Percentiles rank a stretch among this genome's conserved stretches.
Conservation (phyloP, 805 yeast genomes). For the Yarrowia sp. region DNA sequence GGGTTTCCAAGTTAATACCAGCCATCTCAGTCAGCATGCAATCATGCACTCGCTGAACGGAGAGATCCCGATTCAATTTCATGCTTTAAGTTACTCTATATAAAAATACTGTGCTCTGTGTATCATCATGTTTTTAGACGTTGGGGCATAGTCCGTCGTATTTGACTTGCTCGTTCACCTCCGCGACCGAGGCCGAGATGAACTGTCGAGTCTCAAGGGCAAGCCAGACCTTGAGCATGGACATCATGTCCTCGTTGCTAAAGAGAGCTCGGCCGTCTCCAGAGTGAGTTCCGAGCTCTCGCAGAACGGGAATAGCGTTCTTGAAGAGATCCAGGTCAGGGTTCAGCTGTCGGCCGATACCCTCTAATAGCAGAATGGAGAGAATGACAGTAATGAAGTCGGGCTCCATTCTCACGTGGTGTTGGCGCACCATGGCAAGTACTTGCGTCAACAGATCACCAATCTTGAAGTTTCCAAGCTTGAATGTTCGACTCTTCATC, state of each 20-base stretch:
- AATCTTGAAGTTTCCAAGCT: constrained; percentile 85
- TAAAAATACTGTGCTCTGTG: constrained; percentile 7
- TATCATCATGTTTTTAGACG: constrained; percentile 23
- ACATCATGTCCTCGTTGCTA: constrained; percentile 47
- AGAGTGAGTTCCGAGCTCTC: constrained; percentile 74
- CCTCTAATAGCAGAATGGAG: constrained; percentile 86
- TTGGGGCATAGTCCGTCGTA: constrained; percentile 67
- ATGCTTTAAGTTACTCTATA: constrained; percentile 5
- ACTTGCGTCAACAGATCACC: constrained; percentile 88
- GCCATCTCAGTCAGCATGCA: no score
- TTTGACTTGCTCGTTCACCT: constrained; percentile 53
- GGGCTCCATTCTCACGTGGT: constrained; percentile 97
- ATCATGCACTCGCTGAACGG: no score
- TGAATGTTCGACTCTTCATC: constrained; percentile 83
- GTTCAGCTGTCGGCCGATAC: constrained; percentile 90
- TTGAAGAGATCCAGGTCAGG: constrained; percentile 92
- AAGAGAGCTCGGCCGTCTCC: constrained; percentile 44
- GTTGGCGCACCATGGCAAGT: constrained; percentile 83
- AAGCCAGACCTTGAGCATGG: constrained; percentile 88
- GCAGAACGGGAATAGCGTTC: constrained; percentile 80
- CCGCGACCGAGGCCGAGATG: constrained; percentile 77
- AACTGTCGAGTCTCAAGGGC: constrained; percentile 86
- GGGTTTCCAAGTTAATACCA: no score
- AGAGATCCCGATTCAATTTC: neutral
- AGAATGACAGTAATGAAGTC: constrained; percentile 95